These are phyloP conservation scores for Cucumis hystrix DNA, from an alignment of 306 rosid species.

Conservation along the genomic window DNA sequence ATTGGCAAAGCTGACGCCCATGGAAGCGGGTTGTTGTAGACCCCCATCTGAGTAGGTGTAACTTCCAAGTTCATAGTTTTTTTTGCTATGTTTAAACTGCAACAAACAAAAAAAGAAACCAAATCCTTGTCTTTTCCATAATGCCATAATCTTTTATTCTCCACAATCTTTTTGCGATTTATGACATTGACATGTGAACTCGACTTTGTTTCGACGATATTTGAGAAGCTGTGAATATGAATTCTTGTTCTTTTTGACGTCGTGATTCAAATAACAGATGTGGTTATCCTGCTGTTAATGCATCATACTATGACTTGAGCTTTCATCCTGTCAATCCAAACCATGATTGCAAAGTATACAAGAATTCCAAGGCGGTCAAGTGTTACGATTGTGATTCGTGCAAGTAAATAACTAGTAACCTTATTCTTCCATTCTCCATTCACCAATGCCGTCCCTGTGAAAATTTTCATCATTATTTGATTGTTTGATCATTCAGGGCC, in stretches of 20 bases:
- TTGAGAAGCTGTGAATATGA: neutral
- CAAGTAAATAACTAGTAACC: conserved; percentile 43
- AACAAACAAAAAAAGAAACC: neutral
- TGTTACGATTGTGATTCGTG: conserved; percentile 92
- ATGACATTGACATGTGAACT: neutral
- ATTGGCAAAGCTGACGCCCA: conserved; percentile 58
- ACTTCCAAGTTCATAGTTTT: neutral
- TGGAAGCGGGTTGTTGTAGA: conserved; percentile 91
- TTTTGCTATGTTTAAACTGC: neutral
- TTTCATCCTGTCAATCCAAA: conserved; percentile 66
- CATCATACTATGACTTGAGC: conserved; percentile 81
- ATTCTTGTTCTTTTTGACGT: neutral
- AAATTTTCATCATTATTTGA: conserved; percentile 9
- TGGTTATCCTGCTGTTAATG: conserved; percentile 90
- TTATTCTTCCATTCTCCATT: neutral
- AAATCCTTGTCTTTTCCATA: neutral
- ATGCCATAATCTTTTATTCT: neutral
- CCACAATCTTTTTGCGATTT: neutral
- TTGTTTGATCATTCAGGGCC: conserved; percentile 42
- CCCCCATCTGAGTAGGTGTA: conserved; percentile 83
- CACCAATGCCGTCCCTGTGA: neutral
- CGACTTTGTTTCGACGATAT: neutral
- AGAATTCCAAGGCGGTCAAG: conserved; percentile 51
- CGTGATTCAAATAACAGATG: conserved; percentile 22
- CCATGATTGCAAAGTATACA: conserved; percentile 79